Evolutionary conservation across 176 grass and related monocot species (phyloP).

Genomic region (Phoenix dactylifera): DNA sequence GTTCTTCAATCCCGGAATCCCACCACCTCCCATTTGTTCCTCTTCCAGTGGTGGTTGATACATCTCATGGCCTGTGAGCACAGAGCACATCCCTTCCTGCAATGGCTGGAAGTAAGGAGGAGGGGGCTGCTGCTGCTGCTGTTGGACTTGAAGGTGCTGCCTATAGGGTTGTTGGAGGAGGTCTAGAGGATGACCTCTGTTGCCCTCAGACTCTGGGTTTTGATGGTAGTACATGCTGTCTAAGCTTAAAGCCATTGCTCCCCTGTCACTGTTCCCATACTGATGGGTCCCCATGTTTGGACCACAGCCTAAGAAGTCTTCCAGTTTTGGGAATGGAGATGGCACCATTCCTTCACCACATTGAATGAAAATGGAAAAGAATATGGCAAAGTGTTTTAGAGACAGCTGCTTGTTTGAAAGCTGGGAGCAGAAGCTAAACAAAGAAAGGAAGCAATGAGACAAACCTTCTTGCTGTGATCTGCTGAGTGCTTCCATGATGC

Average conservation of each 20-base stretch:
- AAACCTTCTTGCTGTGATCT: slow-evolving; percentile 55
- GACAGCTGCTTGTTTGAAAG: slow-evolving; percentile 3
- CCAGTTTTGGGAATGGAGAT: slow-evolving; percentile 71
- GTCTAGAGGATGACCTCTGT: slow-evolving; percentile 15
- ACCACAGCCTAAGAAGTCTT: slow-evolving; percentile 80
- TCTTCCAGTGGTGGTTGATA: slow-evolving; percentile 45
- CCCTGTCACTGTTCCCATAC: slow-evolving; percentile 29
- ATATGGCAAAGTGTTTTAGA: not conserved
- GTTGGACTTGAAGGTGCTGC: too few relatives aligned
- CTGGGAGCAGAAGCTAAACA: slow-evolving; percentile 8
- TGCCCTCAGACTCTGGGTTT: slow-evolving; percentile 10
- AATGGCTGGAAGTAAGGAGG: slow-evolving; percentile 37
- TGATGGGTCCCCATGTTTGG: slow-evolving; percentile 44
- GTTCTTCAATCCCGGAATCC: slow-evolving; percentile 14
- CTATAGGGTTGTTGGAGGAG: not conserved
- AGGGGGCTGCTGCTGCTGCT: slow-evolving; percentile 21
- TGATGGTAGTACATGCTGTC: slow-evolving; percentile 68
- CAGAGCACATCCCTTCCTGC: slow-evolving; percentile 31
- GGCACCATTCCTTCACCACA: slow-evolving; percentile 41
- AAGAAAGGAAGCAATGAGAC: not conserved
- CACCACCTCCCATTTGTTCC: slow-evolving; percentile 10
- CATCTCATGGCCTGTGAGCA: slow-evolving; percentile 44
- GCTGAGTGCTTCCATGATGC: slow-evolving; percentile 59
- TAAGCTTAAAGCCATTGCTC: slow-evolving; percentile 66
- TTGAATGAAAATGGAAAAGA: slow-evolving; percentile 4